phyloP scores from a whole-genome alignment of 345 rosid genomes.

The Sisymbrium irio region DNA sequence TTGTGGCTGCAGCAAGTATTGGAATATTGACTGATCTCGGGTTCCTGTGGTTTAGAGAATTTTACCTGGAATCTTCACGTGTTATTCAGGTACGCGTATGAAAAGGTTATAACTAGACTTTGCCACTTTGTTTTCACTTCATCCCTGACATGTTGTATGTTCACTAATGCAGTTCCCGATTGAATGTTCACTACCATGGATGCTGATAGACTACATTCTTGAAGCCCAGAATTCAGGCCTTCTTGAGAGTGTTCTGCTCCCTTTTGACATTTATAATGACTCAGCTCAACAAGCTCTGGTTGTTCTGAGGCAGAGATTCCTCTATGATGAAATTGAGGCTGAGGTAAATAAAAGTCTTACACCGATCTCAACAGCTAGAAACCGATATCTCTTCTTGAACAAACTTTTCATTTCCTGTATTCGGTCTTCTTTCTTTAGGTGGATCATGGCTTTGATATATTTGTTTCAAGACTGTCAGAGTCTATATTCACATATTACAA shows the following conservation, averaged over 20 bases:
- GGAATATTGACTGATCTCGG: conserved; percentile 89
- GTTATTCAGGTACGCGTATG: conserved; percentile 78
- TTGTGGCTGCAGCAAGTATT: conserved; percentile 69
- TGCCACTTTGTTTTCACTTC: conserved; percentile 9
- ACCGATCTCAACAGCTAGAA: not conserved
- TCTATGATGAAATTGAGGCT: conserved; percentile 99
- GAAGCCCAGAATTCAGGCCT: conserved; percentile 80
- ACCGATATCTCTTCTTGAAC: not conserved
- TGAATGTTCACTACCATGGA: conserved; percentile 99
- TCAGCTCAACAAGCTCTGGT: conserved; percentile 98
- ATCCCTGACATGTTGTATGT: conserved; percentile 2
- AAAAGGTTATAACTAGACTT: not conserved
- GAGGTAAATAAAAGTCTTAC: conserved; percentile 53
- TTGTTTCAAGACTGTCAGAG: conserved; percentile 80
- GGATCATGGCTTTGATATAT: conserved; percentile 96
- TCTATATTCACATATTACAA: conserved; percentile 90
- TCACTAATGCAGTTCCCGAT: conserved; percentile 69
- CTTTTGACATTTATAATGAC: conserved; percentile 97
- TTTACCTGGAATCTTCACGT: conserved; percentile 98
- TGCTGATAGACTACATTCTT: conserved; percentile 87
- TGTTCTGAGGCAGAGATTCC: conserved; percentile 82
- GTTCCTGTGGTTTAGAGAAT: conserved; percentile 98
- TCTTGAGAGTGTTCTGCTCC: conserved; percentile 86
- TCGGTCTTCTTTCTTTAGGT: conserved; percentile 49
- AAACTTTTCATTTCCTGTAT: not conserved